Evolutionary conservation across 768 basidiomycete genomes (phyloP), one percentile per base, ranked within the genome.

Genomic region (Kwoniella sp.): DNA sequence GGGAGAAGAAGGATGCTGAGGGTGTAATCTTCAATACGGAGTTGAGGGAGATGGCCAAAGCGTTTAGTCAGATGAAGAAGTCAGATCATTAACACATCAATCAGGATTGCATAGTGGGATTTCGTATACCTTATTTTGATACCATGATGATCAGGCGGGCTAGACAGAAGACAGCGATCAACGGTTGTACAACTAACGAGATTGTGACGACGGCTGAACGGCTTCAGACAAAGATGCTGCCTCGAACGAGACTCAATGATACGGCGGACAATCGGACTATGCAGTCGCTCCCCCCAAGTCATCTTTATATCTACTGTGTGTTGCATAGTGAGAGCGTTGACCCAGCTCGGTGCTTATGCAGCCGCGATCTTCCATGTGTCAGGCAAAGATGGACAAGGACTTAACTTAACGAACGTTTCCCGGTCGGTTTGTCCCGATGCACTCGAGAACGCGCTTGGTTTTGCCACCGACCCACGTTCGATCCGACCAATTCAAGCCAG

Each of bases 11-110:
- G 50, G 58, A 59, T 37, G 31, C 28, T 0, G 56, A 70, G 45
- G 69, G 69, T 4, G 58, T 58, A 29, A 70, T 70, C 31, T 51
- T 22, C 4, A 70, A 70, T 61, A n/a, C 26, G n/a, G 31, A 31
- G 29, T 58, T 70, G 56, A 54, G 51, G 31, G 50, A 61, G 55
- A 54, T 67, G 56, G 64, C 64, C 5, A 30, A 60, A 28, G 56
- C 38, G 41, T 45, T 45, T 17, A 45, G 41, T 45, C 41, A 45
- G 17, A 17, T 13, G 29, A 3, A 45, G 41, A 45, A 45, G 41
- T 45, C 11, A 37, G 34, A 37, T n/a, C n/a, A 37, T 37, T 7
- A 37, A 37, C 34, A 37, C 34, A 37, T 37, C 25, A 29, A 50
- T 8, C 48, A 50, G 17, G 5, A 20, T 50, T 50, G 48, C 25